Evolutionary conservation across 208 protist genomes (phyloP), one percentile per base, ranked within the genome.

Genomic region (Trypanosoma mega): DNA sequence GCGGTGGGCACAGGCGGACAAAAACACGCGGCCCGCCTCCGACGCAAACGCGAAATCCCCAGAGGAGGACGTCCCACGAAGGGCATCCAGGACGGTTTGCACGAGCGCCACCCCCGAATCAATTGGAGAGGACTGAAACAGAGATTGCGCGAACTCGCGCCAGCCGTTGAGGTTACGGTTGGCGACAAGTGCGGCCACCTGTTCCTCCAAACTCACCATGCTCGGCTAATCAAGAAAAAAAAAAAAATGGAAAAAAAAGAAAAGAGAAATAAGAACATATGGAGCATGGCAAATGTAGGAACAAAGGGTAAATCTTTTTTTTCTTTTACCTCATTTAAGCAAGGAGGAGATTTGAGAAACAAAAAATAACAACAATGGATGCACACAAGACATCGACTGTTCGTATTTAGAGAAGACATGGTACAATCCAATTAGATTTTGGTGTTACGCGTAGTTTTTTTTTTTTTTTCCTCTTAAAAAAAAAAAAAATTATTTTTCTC

Each of bases 101-200:
- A 61, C 39, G 12, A 34, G 21, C 27, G 29, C 37, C 14, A 11
- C 20, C 9, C 34, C 51, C 16, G 21, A 24, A 3, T 39, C 45
- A 27, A 14, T 48, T 18, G 52, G 31, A 4, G 27, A 11, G 30
- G 26, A 41, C 34, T 62, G 34, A 12, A 62, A 33, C 18, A 53
- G 14, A 7, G 21, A 24, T n/a, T 45, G 23, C 2, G 52, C 21
- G 31, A 70, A 70, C 9, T 11, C n/a, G 7, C 41, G 45, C 55
- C 54, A 70, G 1, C 11, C 30, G 9, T 50, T 39, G 16, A 70
- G 21, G 47, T 70, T 30, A 1, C 33, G 54, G 4, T 53, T 41
- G 7, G 46, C 46, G 7, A 63, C 26, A 4, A 70, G 31, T 8
- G 55, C 48, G 9, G 49, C 14, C 21, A 57, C 55, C 29, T 51